Evolutionary conservation across 306 rosid genomes (phyloP).

Genomic region (Trichosanthes cucumerina): DNA sequence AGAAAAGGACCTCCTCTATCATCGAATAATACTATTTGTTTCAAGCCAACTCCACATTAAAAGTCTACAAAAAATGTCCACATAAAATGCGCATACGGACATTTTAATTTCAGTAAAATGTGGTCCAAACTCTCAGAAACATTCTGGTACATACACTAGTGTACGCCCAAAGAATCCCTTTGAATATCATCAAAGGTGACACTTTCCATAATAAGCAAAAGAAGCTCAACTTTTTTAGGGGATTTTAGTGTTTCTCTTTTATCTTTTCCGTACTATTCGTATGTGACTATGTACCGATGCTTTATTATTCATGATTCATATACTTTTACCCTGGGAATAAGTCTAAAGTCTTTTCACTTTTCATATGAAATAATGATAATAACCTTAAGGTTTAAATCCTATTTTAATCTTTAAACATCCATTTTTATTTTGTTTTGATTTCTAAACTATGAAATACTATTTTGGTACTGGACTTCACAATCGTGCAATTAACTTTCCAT

Average conservation of each 20-base stretch:
- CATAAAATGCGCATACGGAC: background rate
- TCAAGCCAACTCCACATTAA: background rate
- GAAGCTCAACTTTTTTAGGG: background rate
- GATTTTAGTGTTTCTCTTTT: background rate
- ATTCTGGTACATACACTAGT: background rate
- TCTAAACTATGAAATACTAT: background rate
- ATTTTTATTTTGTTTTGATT: background rate
- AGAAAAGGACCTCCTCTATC: background rate
- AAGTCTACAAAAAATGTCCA: slow-evolving; percentile 1
- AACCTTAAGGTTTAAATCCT: too few relatives aligned
- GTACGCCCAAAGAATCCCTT: background rate
- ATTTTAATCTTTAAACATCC: too few relatives aligned
- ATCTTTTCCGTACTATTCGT: background rate
- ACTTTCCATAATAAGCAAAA: background rate
- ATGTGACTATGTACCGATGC: background rate
- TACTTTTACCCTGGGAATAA: too few relatives aligned
- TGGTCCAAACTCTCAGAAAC: background rate
- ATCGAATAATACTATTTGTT: background rate
- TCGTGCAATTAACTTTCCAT: background rate
- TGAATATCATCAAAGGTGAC: background rate
- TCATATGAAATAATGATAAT: too few relatives aligned
- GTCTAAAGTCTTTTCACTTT: too few relatives aligned
- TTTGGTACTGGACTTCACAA: background rate
- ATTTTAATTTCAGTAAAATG: background rate
- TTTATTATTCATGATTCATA: too few relatives aligned